Evolutionary conservation across 2,329 filamentous ascomycete species (phyloP).

Genomic region (Alternaria sp.): DNA sequence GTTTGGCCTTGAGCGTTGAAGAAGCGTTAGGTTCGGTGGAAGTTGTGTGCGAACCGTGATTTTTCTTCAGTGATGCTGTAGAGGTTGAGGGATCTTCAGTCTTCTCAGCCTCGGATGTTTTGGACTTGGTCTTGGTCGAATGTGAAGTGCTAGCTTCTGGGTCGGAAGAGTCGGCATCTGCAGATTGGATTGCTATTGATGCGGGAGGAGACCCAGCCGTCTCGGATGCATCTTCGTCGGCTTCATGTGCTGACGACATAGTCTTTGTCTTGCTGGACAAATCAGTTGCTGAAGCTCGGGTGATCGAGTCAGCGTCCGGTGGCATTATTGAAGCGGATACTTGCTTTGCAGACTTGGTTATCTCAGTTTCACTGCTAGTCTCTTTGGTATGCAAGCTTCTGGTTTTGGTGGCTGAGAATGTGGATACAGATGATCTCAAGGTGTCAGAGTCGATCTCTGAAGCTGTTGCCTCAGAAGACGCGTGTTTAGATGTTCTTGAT

Average conservation of each 20-base stretch:
- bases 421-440: neutral
- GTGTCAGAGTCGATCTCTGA: neutral
- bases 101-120: neutral
- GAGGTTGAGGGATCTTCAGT: neutral
- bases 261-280: neutral
- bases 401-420: neutral
- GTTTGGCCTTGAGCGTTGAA: neutral
- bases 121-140: neutral
- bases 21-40: neutral
- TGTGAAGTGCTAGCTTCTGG: neutral
- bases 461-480: neutral
- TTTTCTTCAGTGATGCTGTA: neutral
- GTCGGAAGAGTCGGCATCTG: neutral
- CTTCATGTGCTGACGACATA: neutral
- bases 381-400: neutral
- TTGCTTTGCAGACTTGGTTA: neutral
- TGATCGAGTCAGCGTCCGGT: neutral
- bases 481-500: neutral
- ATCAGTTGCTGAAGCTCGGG: neutral
- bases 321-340: neutral
- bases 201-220: neutral
- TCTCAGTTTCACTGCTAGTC: neutral
- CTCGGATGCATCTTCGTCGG: neutral
- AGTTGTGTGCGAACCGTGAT: neutral
- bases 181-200: neutral